Base-by-base conservation (phyloP, 805 yeast genomes). In the Diddensiella caesifluorescens region DNA sequence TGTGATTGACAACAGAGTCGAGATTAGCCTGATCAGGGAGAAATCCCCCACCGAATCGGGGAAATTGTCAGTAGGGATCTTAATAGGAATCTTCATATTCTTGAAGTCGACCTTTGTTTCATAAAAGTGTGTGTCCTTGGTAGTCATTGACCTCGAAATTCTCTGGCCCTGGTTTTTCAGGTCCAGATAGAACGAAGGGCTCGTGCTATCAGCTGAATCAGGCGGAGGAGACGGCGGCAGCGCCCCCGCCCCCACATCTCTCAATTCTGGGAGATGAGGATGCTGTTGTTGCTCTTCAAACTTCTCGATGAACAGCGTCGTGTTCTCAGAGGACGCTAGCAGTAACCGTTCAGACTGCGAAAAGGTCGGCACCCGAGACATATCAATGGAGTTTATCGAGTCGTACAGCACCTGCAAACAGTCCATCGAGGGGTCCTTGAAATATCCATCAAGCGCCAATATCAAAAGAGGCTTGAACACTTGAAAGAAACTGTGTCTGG, bases 381-480 rank as follows among this genome's bases (percentile, higher is more conserved):
- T 39, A 32, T 59, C 60, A 35, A 63, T 44, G 5, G 51, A 36
- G 37, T 58, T 55, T 35, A 61, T 52, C 16, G 57, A 38, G 22
- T 59, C 52, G 49, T 57, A 61, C 16, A 64, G 50, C 37, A 49
- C 41, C 27, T 49, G 38, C n/a, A 61, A 50, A 19, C 50, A 39
- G 22, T 40, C 50, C 4, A 39, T 27, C 3, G 50, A 42, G 2
- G 62, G 59, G 18, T 38, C 33, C 19, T 52, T 48, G 47, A 73
- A 73, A 50, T 72, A 72, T 33, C 62, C 61, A 51, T 73, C 79
- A 33, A 80, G 63, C 4, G 79, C 68, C 26, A 76, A 68, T 35
- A 75, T 57, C 30, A 81, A 54, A 40, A 80, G 51, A 5, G 85
- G 86, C 52, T 74, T 75, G 61, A 79, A 77, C 28, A 72, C 69